phyloP scores from a whole-genome alignment of 129 eudicot genomes.

The Chrysanthemum seticuspe region DNA sequence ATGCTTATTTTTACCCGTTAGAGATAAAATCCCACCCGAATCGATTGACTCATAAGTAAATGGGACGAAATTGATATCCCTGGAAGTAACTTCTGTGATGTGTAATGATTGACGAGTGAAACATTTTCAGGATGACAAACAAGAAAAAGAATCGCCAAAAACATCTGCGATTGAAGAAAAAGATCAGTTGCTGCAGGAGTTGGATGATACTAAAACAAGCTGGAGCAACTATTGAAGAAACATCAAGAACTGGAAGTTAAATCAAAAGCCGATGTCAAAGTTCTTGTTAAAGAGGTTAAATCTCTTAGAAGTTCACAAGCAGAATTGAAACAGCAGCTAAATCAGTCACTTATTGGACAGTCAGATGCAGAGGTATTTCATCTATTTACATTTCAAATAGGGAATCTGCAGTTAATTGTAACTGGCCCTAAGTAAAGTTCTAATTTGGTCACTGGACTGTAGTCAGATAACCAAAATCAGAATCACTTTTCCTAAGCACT shows the following conservation, averaged over 20 bases:
- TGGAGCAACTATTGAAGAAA: conserved; percentile 52
- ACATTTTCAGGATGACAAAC: conserved; percentile 46
- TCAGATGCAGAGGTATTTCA: conserved; percentile 67
- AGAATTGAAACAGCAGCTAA: too few species aligned
- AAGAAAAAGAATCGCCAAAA: conserved; percentile 31
- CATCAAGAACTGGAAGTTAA: conserved; percentile 80
- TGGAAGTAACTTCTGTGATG: not conserved
- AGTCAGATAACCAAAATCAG: too few species aligned
- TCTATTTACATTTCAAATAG: conserved; percentile 3
- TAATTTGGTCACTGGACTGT: too few species aligned
- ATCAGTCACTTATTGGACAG: too few species aligned
- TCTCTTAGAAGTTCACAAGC: too few species aligned
- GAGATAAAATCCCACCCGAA: too few species aligned
- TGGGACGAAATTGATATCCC: not conserved
- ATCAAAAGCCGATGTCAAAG: conserved; percentile 51
- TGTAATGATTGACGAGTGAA: conserved; percentile 14
- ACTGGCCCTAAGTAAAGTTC: too few species aligned
- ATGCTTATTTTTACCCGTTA: too few species aligned
- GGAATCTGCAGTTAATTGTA: not conserved
- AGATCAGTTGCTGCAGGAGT: conserved; percentile 50
- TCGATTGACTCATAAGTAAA: not conserved
- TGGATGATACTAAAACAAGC: conserved; percentile 66
- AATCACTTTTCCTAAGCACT: too few species aligned
- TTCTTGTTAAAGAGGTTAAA: too few species aligned
- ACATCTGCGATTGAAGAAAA: conserved; percentile 41